Evolutionary conservation across 805 yeast species (phyloP).

Genomic region (Debaryomyces maramus): DNA sequence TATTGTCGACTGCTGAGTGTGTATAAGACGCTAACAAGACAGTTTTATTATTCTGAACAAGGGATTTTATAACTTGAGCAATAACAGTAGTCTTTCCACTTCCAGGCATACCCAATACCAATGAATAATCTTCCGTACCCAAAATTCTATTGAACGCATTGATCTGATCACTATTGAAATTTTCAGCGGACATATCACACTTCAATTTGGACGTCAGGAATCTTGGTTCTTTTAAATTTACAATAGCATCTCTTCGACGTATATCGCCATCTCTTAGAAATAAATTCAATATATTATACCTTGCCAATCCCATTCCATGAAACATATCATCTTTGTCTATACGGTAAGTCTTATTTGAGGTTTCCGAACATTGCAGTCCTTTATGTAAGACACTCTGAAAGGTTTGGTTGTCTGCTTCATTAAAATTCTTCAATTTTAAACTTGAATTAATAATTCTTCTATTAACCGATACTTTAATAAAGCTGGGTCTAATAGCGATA

Average conservation of each 20-base stretch:
- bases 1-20: conserved; percentile 95
- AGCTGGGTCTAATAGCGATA: conserved; percentile 38
- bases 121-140: conserved; percentile 68
- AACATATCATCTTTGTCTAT: conserved; percentile 80
- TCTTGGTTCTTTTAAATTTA: conserved; percentile 52
- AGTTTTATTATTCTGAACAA: conserved; percentile 61
- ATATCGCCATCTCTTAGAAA: conserved; percentile 54
- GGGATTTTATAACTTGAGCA: conserved; percentile 63
- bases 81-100: conserved; percentile 77
- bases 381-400: conserved; percentile 48
- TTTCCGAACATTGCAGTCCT: conserved; percentile 5
- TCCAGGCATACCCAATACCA: conserved; percentile 97
- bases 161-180: conserved; percentile 70
- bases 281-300: conserved; percentile 72
- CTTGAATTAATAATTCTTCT: conserved; percentile 51
- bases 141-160: conserved; percentile 67
- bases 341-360: conserved; percentile 44
- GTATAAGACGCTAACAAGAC: conserved; percentile 85
- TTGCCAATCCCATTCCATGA: conserved; percentile 71
- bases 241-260: conserved; percentile 48
- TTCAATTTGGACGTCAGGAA: conserved; percentile 32
- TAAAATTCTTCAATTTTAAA: conserved; percentile 43
- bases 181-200: conserved; percentile 10
- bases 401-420: conserved; percentile 46
- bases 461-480: conserved; percentile 51